Percentiles rank a stretch among this genome's conserved stretches.
phyloP scores from a whole-genome alignment of 2,329 filamentous ascomycete species.

The Colletotrichum sp. region DNA sequence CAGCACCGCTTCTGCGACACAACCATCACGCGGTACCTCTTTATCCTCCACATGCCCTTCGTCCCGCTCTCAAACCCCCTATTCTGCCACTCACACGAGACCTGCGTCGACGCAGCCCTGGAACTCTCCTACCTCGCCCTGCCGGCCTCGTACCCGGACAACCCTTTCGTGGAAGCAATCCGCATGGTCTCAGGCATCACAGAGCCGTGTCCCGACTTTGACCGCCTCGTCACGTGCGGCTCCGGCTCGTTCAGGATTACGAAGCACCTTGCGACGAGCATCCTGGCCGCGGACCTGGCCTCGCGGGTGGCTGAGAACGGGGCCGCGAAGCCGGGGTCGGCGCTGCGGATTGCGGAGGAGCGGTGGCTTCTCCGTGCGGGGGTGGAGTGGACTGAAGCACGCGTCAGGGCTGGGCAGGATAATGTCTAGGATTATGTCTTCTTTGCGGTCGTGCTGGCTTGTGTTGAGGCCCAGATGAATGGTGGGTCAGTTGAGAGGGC shows the following conservation, averaged over 20 bases:
- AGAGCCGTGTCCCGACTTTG: conserved; percentile 30
- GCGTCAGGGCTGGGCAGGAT: conserved; percentile 44
- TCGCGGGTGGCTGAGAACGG: conserved; percentile 45
- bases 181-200: neutral
- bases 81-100: conserved; percentile 57
- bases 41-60: conserved; percentile 59
- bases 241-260: conserved; percentile 46
- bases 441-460: neutral
- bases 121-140: conserved; percentile 24
- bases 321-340: conserved; percentile 31
- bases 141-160: neutral
- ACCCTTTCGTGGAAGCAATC: neutral
- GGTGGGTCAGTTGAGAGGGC: neutral
- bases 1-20: conserved; percentile 47
- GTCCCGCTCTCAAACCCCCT: conserved; percentile 46
- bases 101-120: conserved; percentile 45
- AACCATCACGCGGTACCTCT: conserved; percentile 48
- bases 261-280: conserved; percentile 39
- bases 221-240: conserved; percentile 41
- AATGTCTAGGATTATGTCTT: conserved; percentile 42
- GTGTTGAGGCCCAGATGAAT: neutral
- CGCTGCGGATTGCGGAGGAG: conserved; percentile 32
- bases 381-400: conserved; percentile 32
- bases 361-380: conserved; percentile 30
- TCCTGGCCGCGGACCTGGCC: conserved; percentile 49